A percentile compares a stretch with the other conserved stretches of the same genome.
Conservation (phyloP, 352 stramenopile species). For the Phytophthora ohioensis region DNA sequence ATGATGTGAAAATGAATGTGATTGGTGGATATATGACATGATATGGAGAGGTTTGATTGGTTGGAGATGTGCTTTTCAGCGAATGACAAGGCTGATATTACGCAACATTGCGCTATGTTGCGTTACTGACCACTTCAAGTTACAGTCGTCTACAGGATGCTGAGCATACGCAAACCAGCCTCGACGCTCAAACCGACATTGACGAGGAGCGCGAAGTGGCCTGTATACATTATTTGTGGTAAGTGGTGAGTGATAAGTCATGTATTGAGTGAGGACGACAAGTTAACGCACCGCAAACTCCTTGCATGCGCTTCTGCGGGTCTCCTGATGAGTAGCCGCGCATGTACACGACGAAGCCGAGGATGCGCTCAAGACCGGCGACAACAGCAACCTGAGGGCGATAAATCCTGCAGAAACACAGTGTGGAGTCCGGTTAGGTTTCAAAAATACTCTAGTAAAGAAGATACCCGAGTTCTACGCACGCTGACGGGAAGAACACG, state of each 20-base stretch:
- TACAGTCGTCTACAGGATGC: constrained; percentile 25
- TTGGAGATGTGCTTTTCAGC: constrained; percentile 14
- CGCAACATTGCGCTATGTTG: constrained; percentile 6
- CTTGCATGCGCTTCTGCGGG: constrained; percentile 66
- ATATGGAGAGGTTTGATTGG: constrained; percentile 15
- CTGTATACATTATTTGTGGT: constrained; percentile 26
- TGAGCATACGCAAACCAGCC: constrained; percentile 9
- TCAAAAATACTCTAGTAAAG: background rate
- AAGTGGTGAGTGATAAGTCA: background rate
- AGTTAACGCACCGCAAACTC: constrained; percentile 58
- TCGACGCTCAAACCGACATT: constrained; percentile 37
- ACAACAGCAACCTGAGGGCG: constrained; percentile 69
- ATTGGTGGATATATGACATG: constrained; percentile 10
- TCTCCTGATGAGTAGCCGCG: constrained; percentile 69
- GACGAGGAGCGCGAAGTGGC: constrained; percentile 56
- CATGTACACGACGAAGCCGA: constrained; percentile 76
- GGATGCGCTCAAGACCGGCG: constrained; percentile 56
- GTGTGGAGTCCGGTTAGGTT: background rate
- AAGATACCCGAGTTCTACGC: constrained; percentile 24
- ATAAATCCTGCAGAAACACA: constrained; percentile 50
- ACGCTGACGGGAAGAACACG: constrained; percentile 66
- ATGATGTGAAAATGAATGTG: constrained; percentile 16
- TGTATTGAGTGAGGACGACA: background rate
- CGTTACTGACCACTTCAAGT: constrained; percentile 19
- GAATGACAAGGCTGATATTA: constrained; percentile 17